These are phyloP conservation scores for Cladosporium sp. DNA, from an alignment of 2,329 filamentous ascomycete species.

Conservation along the genomic window DNA sequence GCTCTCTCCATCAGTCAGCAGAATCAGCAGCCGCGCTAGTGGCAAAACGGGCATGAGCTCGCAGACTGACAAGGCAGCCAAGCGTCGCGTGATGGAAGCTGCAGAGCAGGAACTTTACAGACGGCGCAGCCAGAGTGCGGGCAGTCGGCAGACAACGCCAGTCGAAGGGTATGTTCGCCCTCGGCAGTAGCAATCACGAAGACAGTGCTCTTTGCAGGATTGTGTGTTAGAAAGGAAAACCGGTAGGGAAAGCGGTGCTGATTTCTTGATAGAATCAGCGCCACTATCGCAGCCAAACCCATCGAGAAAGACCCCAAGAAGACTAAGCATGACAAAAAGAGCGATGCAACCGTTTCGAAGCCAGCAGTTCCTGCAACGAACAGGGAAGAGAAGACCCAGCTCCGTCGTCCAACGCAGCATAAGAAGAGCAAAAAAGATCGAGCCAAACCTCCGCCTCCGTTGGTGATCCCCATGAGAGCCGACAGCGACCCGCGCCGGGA, in stretches of 20 bases:
- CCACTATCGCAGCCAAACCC: neutral
- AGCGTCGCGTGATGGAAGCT: constrained; percentile 28
- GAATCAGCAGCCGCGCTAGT: constrained; percentile 23
- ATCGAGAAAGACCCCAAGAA: neutral
- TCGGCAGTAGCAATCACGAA: neutral
- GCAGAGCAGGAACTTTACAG: constrained; percentile 29
- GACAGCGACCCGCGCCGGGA: neutral
- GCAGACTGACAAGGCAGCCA: constrained; percentile 30
- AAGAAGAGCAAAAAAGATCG: neutral
- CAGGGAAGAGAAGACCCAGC: neutral
- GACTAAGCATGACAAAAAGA: neutral
- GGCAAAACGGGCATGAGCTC: constrained; percentile 18
- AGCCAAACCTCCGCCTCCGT: neutral
- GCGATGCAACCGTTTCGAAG: neutral
- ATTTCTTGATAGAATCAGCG: constrained; percentile 4
- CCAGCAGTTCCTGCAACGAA: neutral
- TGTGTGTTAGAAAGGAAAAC: neutral
- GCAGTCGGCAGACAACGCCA: constrained; percentile 26
- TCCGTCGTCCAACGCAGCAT: neutral
- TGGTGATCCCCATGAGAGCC: neutral
- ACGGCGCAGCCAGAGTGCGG: constrained; percentile 19
- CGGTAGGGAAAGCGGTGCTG: constrained; percentile 1
- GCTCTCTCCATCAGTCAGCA: constrained; percentile 21
- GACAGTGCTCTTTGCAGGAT: neutral
- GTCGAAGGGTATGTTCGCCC: constrained; percentile 27